Conservation (phyloP, 1,139 yeast species). For the Blastobotrys persicus region DNA sequence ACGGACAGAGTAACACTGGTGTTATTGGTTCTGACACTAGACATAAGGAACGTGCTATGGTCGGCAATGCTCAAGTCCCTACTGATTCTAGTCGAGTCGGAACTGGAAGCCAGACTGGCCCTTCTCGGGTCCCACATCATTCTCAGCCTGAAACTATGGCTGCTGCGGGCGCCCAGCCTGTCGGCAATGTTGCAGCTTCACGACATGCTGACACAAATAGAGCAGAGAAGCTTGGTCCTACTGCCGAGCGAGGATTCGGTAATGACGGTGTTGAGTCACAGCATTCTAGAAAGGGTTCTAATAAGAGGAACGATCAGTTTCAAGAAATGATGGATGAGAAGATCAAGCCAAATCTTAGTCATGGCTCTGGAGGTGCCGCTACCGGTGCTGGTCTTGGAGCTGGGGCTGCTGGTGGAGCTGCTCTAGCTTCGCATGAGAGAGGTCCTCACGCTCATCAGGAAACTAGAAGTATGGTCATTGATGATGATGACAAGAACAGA, state of each 20-base stretch:
- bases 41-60: not conserved
- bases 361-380: not conserved
- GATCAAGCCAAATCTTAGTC: not conserved
- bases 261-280: not conserved
- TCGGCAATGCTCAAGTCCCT: not conserved
- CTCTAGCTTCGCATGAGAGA: not conserved
- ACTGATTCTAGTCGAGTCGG: not conserved
- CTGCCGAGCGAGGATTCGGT: slow-evolving; percentile 2
- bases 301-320: not conserved
- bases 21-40: not conserved
- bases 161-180: not conserved
- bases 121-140: not conserved
- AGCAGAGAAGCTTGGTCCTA: not conserved
- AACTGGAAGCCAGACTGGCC: not conserved
- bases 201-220: not conserved
- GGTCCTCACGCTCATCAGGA: not conserved
- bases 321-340: slow-evolving; percentile 6
- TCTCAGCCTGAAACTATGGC: not conserved
- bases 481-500: slow-evolving; percentile 8
- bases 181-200: not conserved
- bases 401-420: slow-evolving; percentile 3
- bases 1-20: not conserved
- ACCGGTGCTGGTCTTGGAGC: slow-evolving; percentile 1
- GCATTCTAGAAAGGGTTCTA: slow-evolving; percentile 1
- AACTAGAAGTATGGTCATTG: slow-evolving; percentile 12